Conservation (phyloP, 371 early-diverging fungal genomes). For the Circinella minor region DNA sequence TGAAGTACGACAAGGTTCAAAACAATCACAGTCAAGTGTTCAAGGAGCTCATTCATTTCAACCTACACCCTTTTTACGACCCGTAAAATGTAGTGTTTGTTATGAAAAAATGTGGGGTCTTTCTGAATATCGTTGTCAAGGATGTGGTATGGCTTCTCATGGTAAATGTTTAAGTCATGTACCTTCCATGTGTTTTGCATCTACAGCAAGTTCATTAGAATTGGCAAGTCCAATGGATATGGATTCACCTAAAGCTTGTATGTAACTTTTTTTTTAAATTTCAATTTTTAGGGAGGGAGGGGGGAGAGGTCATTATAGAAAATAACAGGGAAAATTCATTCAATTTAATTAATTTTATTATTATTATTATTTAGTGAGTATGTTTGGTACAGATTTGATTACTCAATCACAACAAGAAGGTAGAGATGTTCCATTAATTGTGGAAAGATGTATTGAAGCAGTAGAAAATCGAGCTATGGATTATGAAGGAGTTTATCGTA, state of each 20-base stretch:
- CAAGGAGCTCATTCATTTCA: slow-evolving; percentile 60
- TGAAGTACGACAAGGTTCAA: slow-evolving; percentile 18
- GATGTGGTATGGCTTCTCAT: slow-evolving; percentile 63
- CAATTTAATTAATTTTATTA: too few species aligned
- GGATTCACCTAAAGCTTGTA: slow-evolving; percentile 15
- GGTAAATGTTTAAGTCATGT: slow-evolving; percentile 50
- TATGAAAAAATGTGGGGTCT: slow-evolving; percentile 88
- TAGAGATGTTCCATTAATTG: slow-evolving; percentile 68
- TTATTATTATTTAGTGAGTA: neutral
- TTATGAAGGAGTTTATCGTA: slow-evolving; percentile 92
- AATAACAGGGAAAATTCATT: too few species aligned
- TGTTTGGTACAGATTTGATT: slow-evolving; percentile 44
- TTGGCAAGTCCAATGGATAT: slow-evolving; percentile 19
- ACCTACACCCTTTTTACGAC: slow-evolving; percentile 65
- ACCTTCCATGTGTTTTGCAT: slow-evolving; percentile 35
- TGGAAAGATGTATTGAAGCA: slow-evolving; percentile 77
- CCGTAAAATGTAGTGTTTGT: slow-evolving; percentile 82
- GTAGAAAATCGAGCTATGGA: slow-evolving; percentile 82
- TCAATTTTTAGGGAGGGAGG: neutral
- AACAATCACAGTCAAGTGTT: slow-evolving; percentile 28
- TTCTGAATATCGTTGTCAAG: slow-evolving; percentile 76
- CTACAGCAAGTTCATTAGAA: slow-evolving; percentile 13
- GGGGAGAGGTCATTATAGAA: slow-evolving; percentile 1
- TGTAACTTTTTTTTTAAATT: neutral
- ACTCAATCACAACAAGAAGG: slow-evolving; percentile 35